Evolutionary conservation across 768 basidiomycete species (phyloP), one percentile per base, ranked within the genome.

Genomic region (Trametes maxima): DNA sequence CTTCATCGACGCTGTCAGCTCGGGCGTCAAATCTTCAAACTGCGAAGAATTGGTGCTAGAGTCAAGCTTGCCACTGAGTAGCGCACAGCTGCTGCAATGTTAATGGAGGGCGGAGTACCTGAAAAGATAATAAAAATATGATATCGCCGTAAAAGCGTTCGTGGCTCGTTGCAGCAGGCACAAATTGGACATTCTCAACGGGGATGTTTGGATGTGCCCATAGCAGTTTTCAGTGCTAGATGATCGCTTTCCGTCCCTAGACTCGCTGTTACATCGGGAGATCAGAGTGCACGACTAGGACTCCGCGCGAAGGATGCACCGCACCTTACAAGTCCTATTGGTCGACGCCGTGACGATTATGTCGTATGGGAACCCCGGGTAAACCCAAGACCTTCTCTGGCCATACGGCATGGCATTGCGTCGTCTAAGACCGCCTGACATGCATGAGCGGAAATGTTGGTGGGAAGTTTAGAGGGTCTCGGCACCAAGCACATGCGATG

Each of bases 361-460:
- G 40, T 47, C 19, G 48, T 50, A 50, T 58, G 48, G 48, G 48
- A 58, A 44, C 16, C 4, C 48, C 57, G 57, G 48, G 57, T 50
- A 50, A 44, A 58, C 48, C n/a, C 17, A 17, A 33, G 33, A 22
- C 39, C 24, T 58, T 50, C 12, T 48, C 17, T 48, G 46, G 49
- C 44, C 56, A 40, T 42, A 43, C 28, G 48, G 35, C 13, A 33
- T 33, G 28, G 28, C 28, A 33, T 33, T 33, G 8, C 28, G 28
- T 22, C 19, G 39, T 10, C 17, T 11, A n/a, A 28, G 37, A 33
- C 14, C 25, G 24, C 6, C n/a, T 33, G 39, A 16, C n/a, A 50
- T 40, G 22, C 48, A 50, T 14, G n/a, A n/a, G 25, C 40, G 40
- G 57, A 50, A 7, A 36, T 43, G 40, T 35, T 3, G 25, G 13